Conservation (phyloP, 495 filamentous ascomycete genomes). For the Talaromyces stipitatus region DNA sequence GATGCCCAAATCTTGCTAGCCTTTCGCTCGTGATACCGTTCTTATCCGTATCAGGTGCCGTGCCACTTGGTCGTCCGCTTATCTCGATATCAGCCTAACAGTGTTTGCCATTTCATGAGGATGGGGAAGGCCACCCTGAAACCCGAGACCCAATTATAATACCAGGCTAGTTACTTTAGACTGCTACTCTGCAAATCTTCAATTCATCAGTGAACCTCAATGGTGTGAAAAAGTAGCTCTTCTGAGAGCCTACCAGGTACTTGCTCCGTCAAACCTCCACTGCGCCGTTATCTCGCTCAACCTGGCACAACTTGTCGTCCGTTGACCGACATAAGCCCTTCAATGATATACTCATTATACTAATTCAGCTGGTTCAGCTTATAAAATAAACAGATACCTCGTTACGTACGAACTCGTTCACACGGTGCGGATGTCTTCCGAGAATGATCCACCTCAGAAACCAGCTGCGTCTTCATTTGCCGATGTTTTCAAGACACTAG, state of each 20-base stretch:
- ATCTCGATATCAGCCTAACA: not conserved
- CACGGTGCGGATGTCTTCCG: constrained; percentile 36
- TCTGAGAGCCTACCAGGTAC: not conserved
- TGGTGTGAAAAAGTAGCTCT: not conserved
- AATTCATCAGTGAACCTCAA: not conserved
- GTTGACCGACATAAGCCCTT: not conserved
- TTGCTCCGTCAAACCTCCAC: not conserved
- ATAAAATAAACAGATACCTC: constrained; percentile 4
- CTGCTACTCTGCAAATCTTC: not conserved
- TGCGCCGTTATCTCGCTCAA: not conserved
- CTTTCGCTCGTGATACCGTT: not conserved
- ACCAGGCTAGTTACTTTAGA: not conserved
- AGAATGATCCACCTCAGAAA: constrained; percentile 36
- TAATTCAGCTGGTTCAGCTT: constrained; percentile 7
- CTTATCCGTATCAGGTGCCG: not conserved
- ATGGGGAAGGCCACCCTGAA: constrained; percentile 1
- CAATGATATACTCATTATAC: not conserved
- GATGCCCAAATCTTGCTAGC: not conserved
- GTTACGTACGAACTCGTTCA: not conserved
- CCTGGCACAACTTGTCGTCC: not conserved
- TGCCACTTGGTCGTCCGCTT: constrained; percentile 1
- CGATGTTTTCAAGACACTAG: constrained; percentile 41
- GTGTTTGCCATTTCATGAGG: not conserved
- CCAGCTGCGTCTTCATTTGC: constrained; percentile 34
- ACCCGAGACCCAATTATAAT: constrained; percentile 2